phyloP scores from a whole-genome alignment of 345 rosid genomes.

The Brassica cretica region DNA sequence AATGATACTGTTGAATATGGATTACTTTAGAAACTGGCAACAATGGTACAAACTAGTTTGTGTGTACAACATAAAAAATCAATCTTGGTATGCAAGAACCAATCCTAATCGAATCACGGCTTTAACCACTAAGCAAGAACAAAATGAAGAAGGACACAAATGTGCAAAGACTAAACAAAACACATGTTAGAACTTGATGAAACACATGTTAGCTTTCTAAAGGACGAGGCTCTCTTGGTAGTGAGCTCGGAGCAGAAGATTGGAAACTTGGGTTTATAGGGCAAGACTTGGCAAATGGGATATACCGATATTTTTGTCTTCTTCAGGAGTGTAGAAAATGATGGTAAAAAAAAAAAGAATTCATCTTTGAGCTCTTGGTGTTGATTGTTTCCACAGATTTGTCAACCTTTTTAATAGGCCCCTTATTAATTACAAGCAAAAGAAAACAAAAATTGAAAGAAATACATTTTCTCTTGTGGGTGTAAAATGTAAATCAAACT shows the following conservation, averaged over 20 bases:
- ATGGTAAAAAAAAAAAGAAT: too few relatives aligned
- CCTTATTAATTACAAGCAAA: too few relatives aligned
- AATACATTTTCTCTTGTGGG: neutral
- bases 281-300: conserved; percentile 55
- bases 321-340: conserved; percentile 40
- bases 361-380: too few relatives aligned
- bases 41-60: conserved; percentile 8
- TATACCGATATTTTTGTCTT: conserved; percentile 80
- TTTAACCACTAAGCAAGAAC: conserved; percentile 17
- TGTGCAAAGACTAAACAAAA: neutral
- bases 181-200: conserved; percentile 8
- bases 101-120: conserved; percentile 5
- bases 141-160: neutral
- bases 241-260: conserved; percentile 12
- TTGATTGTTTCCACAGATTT: neutral
- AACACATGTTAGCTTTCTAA: conserved; percentile 23
- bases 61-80: neutral
- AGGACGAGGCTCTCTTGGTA: conserved; percentile 26
- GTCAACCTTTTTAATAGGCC: too few relatives aligned
- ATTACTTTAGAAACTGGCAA: neutral
- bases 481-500: too few relatives aligned
- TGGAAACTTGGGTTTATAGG: conserved; percentile 37
- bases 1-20: neutral
- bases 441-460: too few relatives aligned
- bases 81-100: neutral